Evolutionary conservation across 768 basidiomycete species (phyloP), one percentile per base, ranked within the genome.

Genomic region (Hericium alpestre): DNA sequence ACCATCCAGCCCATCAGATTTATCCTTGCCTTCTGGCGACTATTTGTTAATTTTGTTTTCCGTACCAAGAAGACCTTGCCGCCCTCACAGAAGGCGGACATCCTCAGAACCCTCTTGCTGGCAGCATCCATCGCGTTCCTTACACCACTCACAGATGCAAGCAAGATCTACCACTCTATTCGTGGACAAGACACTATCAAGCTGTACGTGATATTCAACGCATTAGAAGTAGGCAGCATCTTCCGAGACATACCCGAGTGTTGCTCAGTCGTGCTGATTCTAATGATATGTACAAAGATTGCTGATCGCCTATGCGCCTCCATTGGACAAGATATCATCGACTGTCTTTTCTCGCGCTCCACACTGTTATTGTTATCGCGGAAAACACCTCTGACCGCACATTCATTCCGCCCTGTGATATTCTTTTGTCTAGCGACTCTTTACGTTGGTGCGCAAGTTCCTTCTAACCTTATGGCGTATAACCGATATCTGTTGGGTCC

Each of bases 181-280:
- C 84, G 96, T 20, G 95, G 94, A 0, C 96, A 98, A 70, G 96
- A 99, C 64, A 96, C 93, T 2, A 95, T 99, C 74, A 99, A 98
- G 73, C 72, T 99, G 51, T 98, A 98, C 73, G 96, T 99, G 58
- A 95, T 99, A 53, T 99, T 97, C 73, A 98, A 97, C 69, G 94
- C 93, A 11, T 78, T 99, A 7, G 96, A 99, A 80, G 95, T 95
- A 70, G 57, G 83, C 68, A 54, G 25, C 20, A n/a, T 61, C 11
- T 40, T 43, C 40, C 16, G 8, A 16, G 15, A 22, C 25, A n/a
- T 23, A 2, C 23, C 20, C 22, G 25, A 16, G 49, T 5, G 43
- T 46, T n/a, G 7, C 43, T 20, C n/a, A 46, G n/a, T 46, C 43
- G 20, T 46, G 16, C 43, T 46, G 16, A 46, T 46, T 20, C 4